Percentiles rank a stretch among this genome's conserved stretches.
These are phyloP conservation scores for Aspergillus viridinutans DNA, from an alignment of 2,329 filamentous ascomycete genomes.

Conservation along the genomic window DNA sequence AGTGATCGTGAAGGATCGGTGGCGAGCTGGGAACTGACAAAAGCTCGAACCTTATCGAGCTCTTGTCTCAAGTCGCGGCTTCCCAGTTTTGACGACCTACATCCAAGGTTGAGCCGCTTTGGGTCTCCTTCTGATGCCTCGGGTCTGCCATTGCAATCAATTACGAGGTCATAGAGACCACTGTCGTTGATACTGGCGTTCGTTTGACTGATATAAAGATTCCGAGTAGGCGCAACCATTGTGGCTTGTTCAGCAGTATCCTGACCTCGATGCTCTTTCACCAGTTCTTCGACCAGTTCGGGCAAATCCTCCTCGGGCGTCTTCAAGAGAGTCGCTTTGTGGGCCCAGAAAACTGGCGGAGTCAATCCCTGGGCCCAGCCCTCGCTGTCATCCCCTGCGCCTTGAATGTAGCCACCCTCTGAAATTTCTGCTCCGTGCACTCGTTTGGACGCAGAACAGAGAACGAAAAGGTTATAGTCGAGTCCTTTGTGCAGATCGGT, in stretches of 20 bases:
- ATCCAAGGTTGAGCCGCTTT: constrained; percentile 52
- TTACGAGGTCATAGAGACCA: constrained; percentile 44
- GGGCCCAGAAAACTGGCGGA: constrained; percentile 72
- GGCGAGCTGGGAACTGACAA: constrained; percentile 42
- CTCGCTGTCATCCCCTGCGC: constrained; percentile 91
- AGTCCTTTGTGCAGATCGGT: constrained; percentile 43
- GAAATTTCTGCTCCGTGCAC: constrained; percentile 65
- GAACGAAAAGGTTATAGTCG: constrained; percentile 68
- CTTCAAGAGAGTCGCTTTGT: constrained; percentile 57
- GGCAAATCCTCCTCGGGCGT: constrained; percentile 63
- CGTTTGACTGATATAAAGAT: constrained; percentile 28
- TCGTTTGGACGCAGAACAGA: constrained; percentile 77
- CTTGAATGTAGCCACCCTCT: constrained; percentile 80
- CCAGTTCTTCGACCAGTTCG: constrained; percentile 45
- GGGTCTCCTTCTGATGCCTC: constrained; percentile 35
- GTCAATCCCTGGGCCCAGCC: constrained; percentile 84
- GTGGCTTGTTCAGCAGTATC: constrained; percentile 20
- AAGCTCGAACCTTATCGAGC: constrained; percentile 59
- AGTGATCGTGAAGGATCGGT: constrained; percentile 33
- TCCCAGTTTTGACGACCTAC: constrained; percentile 70
- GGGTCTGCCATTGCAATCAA: constrained; percentile 33
- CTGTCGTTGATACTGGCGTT: constrained; percentile 32
- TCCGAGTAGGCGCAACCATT: constrained; percentile 37
- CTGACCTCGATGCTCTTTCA: constrained; percentile 25
- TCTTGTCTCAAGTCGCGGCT: constrained; percentile 76